These are phyloP conservation scores for Aeminium ludgeri DNA, from an alignment of 495 filamentous ascomycete genomes.

Conservation along the genomic window DNA sequence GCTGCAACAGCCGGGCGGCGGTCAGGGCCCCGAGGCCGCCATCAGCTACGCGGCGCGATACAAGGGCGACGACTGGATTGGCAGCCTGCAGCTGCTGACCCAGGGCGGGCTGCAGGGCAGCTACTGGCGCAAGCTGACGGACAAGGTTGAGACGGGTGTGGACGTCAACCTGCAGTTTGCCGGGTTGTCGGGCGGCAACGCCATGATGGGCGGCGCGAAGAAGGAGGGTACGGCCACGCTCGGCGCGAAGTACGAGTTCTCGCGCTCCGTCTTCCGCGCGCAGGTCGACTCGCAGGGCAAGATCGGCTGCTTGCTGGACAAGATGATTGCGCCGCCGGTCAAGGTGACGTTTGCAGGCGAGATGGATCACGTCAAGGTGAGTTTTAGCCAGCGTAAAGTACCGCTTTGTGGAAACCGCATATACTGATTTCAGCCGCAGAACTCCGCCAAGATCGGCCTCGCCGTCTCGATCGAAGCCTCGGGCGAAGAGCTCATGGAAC, in stretches of 20 bases:
- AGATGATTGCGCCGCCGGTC: constrained; percentile 79
- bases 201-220: constrained; percentile 33
- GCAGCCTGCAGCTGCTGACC: constrained; percentile 65
- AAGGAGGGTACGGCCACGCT: constrained; percentile 81
- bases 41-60: constrained; percentile 82
- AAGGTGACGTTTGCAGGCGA: constrained; percentile 89
- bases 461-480: constrained; percentile 86
- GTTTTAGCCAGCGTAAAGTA: constrained; percentile 16
- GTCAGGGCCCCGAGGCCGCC: constrained; percentile 63
- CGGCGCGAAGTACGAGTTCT: constrained; percentile 97
- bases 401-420: background rate
- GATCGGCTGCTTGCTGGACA: constrained; percentile 84
- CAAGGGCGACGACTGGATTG: constrained; percentile 79
- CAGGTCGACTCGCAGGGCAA: constrained; percentile 91
- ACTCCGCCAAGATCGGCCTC: constrained; percentile 85
- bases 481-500: constrained; percentile 78
- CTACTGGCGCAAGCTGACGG: constrained; percentile 88
- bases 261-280: constrained; percentile 79
- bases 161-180: constrained; percentile 79
- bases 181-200: constrained; percentile 38
- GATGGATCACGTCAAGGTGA: constrained; percentile 90
- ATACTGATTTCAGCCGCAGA: constrained; percentile 34
- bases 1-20: constrained; percentile 71
- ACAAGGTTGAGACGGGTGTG: constrained; percentile 88
- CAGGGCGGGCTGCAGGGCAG: constrained; percentile 76